These are phyloP conservation scores for Areca catechu DNA, from an alignment of 176 grass and related monocot genomes.

Conservation along the genomic window DNA sequence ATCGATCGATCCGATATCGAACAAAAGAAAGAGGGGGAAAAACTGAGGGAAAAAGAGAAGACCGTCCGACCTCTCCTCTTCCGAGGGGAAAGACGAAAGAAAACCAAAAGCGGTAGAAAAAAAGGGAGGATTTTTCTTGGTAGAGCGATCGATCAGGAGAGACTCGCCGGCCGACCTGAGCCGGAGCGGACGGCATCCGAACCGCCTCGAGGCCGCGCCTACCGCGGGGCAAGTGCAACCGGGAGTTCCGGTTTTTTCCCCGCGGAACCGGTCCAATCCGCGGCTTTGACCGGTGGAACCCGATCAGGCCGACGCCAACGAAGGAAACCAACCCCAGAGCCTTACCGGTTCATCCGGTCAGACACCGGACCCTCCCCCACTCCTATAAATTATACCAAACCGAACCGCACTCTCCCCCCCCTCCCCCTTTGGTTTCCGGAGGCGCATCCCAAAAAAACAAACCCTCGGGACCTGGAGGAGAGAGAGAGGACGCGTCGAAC, in stretches of 20 bases:
- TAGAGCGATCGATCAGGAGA: neutral
- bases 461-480: no score
- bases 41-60: no score
- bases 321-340: neutral
- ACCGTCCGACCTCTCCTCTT: no score
- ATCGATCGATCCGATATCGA: no score
- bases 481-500: no score
- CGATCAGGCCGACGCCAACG: neutral
- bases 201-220: neutral
- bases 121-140: neutral
- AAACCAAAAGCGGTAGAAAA: neutral
- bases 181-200: slow-evolving; percentile 8
- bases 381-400: slow-evolving; percentile 15
- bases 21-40: no score
- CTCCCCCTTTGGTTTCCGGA: slow-evolving; percentile 6
- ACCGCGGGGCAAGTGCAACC: neutral
- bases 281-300: neutral
- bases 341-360: slow-evolving; percentile 8
- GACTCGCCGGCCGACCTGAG: slow-evolving; percentile 14
- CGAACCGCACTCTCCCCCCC: neutral
- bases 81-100: no score
- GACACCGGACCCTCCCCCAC: neutral
- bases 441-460: neutral
- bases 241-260: slow-evolving; percentile 1
- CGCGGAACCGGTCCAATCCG: neutral